phyloP scores from a whole-genome alignment of 306 rosid species.

The Vicia sativa region DNA sequence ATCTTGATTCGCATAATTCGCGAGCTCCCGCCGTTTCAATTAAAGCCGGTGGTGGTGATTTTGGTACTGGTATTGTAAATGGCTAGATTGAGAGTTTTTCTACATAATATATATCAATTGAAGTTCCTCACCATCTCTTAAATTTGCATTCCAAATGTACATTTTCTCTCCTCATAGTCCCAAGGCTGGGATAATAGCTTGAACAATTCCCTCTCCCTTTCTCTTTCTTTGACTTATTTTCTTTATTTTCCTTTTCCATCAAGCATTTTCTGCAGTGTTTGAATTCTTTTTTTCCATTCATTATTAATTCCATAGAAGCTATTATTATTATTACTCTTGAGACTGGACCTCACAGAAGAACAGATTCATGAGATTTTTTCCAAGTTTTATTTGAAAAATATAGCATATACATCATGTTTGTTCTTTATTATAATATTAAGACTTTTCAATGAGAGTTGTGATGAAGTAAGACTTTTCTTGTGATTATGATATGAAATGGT shows the following conservation, averaged over 20 bases:
- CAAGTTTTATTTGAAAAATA: background rate
- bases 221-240: constrained; percentile 4
- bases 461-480: background rate
- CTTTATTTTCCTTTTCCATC: constrained; percentile 10
- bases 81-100: constrained; percentile 47
- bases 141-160: constrained; percentile 11
- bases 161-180: constrained; percentile 8
- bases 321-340: constrained; percentile 8
- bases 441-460: no score
- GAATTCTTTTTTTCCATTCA: background rate
- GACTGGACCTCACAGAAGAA: background rate
- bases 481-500: no score
- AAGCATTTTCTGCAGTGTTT: background rate
- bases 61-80: constrained; percentile 38
- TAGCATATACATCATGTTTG: background rate
- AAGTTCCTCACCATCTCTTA: constrained; percentile 5
- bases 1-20: constrained; percentile 64
- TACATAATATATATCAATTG: constrained; percentile 9
- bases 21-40: constrained; percentile 62
- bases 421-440: background rate
- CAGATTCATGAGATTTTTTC: background rate
- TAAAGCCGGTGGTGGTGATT: constrained; percentile 64
- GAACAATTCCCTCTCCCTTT: constrained; percentile 24
- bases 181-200: constrained; percentile 28
- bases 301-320: constrained; percentile 1